Percentiles rank a stretch among this genome's conserved stretches.
These are phyloP conservation scores for Parietichytrium sp. DNA, from an alignment of 108 stramenopile species.

Conservation along the genomic window DNA sequence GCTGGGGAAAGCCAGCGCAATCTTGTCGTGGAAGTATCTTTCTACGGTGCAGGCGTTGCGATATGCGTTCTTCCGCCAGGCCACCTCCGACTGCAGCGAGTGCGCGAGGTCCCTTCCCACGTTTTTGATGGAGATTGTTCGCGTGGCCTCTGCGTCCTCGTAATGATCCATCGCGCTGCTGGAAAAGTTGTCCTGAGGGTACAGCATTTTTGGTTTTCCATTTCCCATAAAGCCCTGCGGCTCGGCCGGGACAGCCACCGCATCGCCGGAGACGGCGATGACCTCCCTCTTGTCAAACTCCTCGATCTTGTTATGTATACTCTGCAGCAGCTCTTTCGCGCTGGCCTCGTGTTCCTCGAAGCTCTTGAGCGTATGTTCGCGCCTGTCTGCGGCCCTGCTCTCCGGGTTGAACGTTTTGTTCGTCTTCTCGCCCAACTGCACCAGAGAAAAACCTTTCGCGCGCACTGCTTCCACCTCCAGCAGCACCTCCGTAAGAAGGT, in stretches of 20 bases:
- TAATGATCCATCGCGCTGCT: too few species aligned
- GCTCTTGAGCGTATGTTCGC: neutral
- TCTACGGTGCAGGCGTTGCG: neutral
- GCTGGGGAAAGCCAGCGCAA: neutral
- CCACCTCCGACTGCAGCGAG: neutral
- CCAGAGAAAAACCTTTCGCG: neutral
- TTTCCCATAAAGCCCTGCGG: too few species aligned
- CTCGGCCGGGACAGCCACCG: too few species aligned
- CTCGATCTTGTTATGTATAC: neutral
- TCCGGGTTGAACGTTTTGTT: neutral
- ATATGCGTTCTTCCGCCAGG: neutral
- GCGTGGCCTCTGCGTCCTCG: neutral
- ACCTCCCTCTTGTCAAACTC: neutral
- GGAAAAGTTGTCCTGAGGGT: too few species aligned
- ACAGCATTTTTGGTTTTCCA: too few species aligned
- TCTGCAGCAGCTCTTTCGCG: neutral
- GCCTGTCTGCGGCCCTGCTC: neutral
- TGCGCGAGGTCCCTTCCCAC: conserved; percentile 17
- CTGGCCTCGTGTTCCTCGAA: neutral
- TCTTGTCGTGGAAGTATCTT: neutral
- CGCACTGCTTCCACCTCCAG: neutral
- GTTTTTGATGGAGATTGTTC: conserved; percentile 5
- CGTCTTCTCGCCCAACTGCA: neutral
- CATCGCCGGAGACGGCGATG: too few species aligned
- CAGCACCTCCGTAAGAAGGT: too few species aligned